These are phyloP conservation scores for Plicaturopsis crispa DNA, from an alignment of 768 basidiomycete species.

Conservation along the genomic window DNA sequence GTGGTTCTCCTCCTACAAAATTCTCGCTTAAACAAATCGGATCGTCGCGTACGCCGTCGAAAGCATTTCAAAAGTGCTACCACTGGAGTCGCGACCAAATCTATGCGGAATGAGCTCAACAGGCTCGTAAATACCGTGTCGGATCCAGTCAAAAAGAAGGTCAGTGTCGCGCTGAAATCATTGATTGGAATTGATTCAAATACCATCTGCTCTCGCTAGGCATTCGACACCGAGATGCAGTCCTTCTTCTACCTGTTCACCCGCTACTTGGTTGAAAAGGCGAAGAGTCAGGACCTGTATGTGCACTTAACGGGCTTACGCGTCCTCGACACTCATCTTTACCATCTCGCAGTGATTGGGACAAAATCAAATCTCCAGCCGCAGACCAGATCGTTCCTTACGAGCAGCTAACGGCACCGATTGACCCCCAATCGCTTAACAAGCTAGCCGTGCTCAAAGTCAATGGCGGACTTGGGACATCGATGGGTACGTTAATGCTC, in stretches of 20 bases:
- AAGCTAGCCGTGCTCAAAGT: conserved; percentile 75
- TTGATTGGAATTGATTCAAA: conserved; percentile 20
- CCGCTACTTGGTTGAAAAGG: conserved; percentile 67
- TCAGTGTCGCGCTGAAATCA: conserved; percentile 23
- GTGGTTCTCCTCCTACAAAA: conserved; percentile 11
- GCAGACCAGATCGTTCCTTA: conserved; percentile 60
- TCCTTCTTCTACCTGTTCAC: conserved; percentile 79
- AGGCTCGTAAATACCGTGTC: conserved; percentile 55
- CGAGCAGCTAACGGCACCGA: conserved; percentile 35
- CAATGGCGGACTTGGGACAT: conserved; percentile 69
- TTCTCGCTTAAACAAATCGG: conserved; percentile 27
- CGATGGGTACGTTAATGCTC: conserved; percentile 34
- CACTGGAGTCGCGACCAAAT: conserved; percentile 46
- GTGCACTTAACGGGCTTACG: conserved; percentile 15
- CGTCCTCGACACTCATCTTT: too few relatives aligned
- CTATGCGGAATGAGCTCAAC: conserved; percentile 64
- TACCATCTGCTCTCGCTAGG: conserved; percentile 39
- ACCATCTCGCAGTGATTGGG: conserved; percentile 22
- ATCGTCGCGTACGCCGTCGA: conserved; percentile 30
- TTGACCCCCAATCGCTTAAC: conserved; percentile 43
- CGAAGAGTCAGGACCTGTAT: conserved; percentile 63
- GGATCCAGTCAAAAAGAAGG: conserved; percentile 53
- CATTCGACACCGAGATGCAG: conserved; percentile 77
- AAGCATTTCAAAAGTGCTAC: conserved; percentile 35
- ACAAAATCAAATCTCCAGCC: conserved; percentile 53